These are phyloP conservation scores for Epithemia pelagica DNA, from an alignment of 108 stramenopile genomes.

Conservation along the genomic window DNA sequence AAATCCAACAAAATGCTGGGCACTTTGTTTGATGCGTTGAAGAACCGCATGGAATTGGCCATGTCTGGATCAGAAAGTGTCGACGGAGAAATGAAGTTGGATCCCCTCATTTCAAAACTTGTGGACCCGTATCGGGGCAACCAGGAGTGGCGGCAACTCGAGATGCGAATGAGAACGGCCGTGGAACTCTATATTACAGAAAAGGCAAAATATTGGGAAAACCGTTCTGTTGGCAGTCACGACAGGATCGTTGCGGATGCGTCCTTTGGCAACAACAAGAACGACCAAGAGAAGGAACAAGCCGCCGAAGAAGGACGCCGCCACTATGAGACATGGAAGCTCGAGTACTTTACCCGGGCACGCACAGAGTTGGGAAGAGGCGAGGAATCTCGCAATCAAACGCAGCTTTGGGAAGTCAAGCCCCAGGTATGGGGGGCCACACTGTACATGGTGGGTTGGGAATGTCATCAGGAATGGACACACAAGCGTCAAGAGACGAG, in stretches of 20 bases:
- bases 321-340: neutral
- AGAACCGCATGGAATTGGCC: neutral
- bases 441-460: neutral
- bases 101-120: neutral
- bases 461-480: neutral
- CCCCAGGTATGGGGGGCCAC: neutral
- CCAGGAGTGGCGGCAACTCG: neutral
- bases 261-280: neutral
- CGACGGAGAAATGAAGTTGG: neutral
- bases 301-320: neutral
- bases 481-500: neutral
- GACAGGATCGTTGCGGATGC: neutral
- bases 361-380: neutral
- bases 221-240: no score
- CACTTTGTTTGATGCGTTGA: neutral
- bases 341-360: neutral
- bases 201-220: neutral
- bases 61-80: neutral
- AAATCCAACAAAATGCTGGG: neutral
- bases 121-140: neutral
- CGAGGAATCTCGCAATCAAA: neutral
- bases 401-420: neutral
- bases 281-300: neutral
- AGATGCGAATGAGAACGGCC: neutral
- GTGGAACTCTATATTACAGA: neutral